Evolutionary conservation across 495 filamentous ascomycete species (phyloP), one percentile per base, ranked within the genome.

Genomic region (Lineolata rhizophorae): DNA sequence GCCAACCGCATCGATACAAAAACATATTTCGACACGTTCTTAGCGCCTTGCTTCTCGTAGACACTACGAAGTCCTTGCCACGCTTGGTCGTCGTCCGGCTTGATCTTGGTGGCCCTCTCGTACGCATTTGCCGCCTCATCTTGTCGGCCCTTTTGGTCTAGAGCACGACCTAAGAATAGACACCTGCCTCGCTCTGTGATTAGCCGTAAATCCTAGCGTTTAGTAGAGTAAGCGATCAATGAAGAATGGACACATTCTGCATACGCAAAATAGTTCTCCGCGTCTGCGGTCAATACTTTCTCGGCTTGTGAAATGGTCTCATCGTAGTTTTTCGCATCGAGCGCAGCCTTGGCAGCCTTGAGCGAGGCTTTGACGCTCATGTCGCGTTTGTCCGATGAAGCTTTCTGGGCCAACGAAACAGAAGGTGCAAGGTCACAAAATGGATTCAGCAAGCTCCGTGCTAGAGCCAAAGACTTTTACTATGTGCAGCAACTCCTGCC

Each of bases 11-110:
- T 45, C 2, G 66, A 71, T 5, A 73, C 78, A 19, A 68, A 52
- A 34, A 73, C 72, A 45, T 92, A 91, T 31, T 69, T 57, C 31
- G 72, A 69, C 9, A 94, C 54, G 35, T 74, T 79, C 18, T 59
- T 58, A 16, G 54, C 47, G 3, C 65, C 68, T 44, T 82, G 76
- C 36, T 64, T 72, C 44, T 91, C 78, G 45, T 85, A 93, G 8
- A 94, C 45, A 39, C 67, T 74, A 45, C 87, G 64, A n/a, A 95
- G 56, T 4, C 87, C 87, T 53, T 87, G 76, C 84, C 82, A 95
- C 39, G 77, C 76, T 35, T 80, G 67, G 25, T 62, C 54, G 26
- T 79, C 74, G 12, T 58, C 53, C 8, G 54, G 47, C 34, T 75
- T 76, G 20, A 66, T 54, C 12, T 52, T 53, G n/a, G 77, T 69